Conservation (phyloP, 2,329 filamentous ascomycete genomes). For the Penicillium digitatum region DNA sequence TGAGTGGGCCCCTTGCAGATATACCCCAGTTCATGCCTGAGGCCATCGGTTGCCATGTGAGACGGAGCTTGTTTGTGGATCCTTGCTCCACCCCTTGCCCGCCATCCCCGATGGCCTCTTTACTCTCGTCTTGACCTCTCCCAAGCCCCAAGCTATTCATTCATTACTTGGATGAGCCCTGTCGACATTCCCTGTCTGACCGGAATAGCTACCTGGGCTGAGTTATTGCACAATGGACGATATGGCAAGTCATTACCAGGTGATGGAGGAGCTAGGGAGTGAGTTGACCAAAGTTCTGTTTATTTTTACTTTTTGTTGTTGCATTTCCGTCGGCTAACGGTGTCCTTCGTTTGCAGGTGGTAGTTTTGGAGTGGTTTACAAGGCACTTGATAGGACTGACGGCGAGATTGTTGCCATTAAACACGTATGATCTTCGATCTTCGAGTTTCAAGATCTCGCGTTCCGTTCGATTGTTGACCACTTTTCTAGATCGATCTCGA, state of each 20-base stretch:
- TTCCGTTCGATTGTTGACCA: conserved; percentile 12
- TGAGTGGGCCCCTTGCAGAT: conserved; percentile 18
- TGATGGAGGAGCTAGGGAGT: conserved; percentile 95
- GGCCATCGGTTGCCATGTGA: conserved; percentile 21
- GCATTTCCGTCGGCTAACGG: conserved; percentile 14
- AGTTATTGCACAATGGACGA: conserved; percentile 37
- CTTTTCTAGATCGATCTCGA: conserved; percentile 83
- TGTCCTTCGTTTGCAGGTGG: conserved; percentile 58
- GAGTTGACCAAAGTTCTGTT: conserved; percentile 43
- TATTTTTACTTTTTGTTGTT: neutral
- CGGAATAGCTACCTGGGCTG: conserved; percentile 16
- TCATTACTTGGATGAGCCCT: conserved; percentile 10
- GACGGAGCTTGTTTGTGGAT: conserved; percentile 23
- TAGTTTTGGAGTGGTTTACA: conserved; percentile 95
- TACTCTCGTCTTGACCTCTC: conserved; percentile 3
- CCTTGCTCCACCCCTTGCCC: conserved; percentile 24
- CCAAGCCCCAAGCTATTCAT: conserved; percentile 8
- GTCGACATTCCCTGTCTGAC: conserved; percentile 17
- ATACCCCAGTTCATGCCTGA: conserved; percentile 12
- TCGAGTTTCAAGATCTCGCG: neutral
- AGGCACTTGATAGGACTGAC: conserved; percentile 84
- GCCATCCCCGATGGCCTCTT: conserved; percentile 4
- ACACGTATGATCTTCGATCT: conserved; percentile 58
- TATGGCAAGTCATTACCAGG: conserved; percentile 84
- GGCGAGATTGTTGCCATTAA: conserved; percentile 96